Percentiles rank a stretch among this genome's conserved stretches.
phyloP scores from a whole-genome alignment of 805 yeast genomes.

The Starmera amethionina region DNA sequence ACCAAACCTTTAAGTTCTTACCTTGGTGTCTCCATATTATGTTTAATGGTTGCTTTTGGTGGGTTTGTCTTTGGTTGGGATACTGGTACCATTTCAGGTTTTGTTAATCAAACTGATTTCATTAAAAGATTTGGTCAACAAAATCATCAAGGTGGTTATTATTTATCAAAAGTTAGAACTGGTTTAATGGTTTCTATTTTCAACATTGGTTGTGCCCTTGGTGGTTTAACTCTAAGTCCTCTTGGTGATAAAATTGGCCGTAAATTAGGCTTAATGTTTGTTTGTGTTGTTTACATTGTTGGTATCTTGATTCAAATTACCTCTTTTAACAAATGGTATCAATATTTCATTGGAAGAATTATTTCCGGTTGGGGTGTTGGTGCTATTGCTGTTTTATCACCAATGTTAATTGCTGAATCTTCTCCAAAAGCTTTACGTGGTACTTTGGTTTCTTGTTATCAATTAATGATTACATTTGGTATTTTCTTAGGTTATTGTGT shows the following conservation, averaged over 20 bases:
- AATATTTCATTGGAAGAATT: constrained; percentile 58
- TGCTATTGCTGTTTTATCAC: constrained; percentile 64
- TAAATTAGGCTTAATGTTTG: constrained; percentile 49
- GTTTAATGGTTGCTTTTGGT: constrained; percentile 55
- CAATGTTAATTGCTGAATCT: constrained; percentile 62
- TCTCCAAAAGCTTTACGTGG: constrained; percentile 68
- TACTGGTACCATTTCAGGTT: constrained; percentile 73
- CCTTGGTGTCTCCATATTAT: constrained; percentile 19
- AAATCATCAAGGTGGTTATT: constrained; percentile 31
- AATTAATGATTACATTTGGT: constrained; percentile 61
- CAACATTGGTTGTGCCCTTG: constrained; percentile 70
- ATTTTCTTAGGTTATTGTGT: constrained; percentile 71
- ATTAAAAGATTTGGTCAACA: constrained; percentile 44
- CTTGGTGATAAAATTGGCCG: constrained; percentile 58
- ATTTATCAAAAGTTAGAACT: constrained; percentile 41
- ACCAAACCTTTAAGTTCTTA: constrained; percentile 23
- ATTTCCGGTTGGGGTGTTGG: constrained; percentile 76
- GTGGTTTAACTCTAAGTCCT: constrained; percentile 52
- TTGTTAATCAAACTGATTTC: constrained; percentile 50
- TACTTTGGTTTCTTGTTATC: constrained; percentile 59
- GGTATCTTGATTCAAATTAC: constrained; percentile 65
- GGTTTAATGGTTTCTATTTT: constrained; percentile 52
- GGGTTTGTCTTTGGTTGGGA: constrained; percentile 77
- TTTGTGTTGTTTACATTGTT: constrained; percentile 54
- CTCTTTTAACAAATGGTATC: constrained; percentile 47